Base-by-base conservation (phyloP, 1,284 basidiomycete genomes). In the Trametes sp. region DNA sequence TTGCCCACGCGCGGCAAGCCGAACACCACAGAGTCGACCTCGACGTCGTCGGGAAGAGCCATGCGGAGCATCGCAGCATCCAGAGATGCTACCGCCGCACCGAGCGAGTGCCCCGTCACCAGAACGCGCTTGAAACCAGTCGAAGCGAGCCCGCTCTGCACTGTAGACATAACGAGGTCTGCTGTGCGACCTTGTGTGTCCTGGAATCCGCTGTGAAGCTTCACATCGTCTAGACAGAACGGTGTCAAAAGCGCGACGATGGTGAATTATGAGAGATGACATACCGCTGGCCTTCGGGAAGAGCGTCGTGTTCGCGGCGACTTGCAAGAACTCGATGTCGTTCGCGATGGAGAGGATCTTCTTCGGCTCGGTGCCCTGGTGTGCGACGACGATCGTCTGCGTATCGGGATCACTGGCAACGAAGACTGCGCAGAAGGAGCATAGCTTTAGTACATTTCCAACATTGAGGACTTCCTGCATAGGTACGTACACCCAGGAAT, bases 151-250 rank as follows among this genome's bases (percentile, higher is more conserved):
- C 74, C 80, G 35, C 68, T 62, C 62, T 76, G 65, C 10, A 83
- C 81, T 23, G 76, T 77, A 0, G 76, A 70, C 8, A 82, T 70
- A 13, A 84, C 69, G 16, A 72, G 59, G 57, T 80, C 78, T 0
- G 82, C 78, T 0, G 81, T 81, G 26, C 81, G 78, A 24, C 76
- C 77, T 53, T 83, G 82, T 0, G 82, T 78, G 29, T 77, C 59
- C 52, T 81, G 78, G 77, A 84, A 84, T 8, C 82, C 82, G 31
- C 74, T 71, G 67, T 84, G 82, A 6, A 82, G 79, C 61, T 75
- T 36, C 4, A 72, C 72, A 54, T 70, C 69, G 24, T 41, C 73
- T 74, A 58, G 8, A 19, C 53, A 13, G 44, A n/a, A 35, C n/a
- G 4, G 21, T 13, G 24, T 36, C 19, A 29, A n/a, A 5, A 21